Evolutionary conservation across 2,329 filamentous ascomycete genomes (phyloP), one percentile per base, ranked within the genome.

Genomic region (Hypomyces rosellus): DNA sequence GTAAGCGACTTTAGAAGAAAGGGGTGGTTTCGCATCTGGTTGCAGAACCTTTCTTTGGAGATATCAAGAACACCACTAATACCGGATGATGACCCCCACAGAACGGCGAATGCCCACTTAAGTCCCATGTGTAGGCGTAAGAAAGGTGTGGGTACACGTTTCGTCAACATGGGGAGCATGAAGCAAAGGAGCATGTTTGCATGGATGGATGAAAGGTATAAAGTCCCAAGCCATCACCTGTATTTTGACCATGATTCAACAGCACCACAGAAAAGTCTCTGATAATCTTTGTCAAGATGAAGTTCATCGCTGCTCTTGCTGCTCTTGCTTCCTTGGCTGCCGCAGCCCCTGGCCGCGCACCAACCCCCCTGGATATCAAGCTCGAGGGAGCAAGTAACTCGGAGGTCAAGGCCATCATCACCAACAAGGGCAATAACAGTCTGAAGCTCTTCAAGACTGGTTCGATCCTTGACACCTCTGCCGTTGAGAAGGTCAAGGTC

Each of bases 371-470:
- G 45, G 65, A 72, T 18, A 71, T 75, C 53, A 65, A 73, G 59
- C 69, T 79, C 50, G 65, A 74, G 61, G 66, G 73, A 57, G 61
- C 70, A 20, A 73, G 72, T 51, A 80, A 80, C 65, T 73, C 75
- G 14, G 69, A 68, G 48, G 69, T 81, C 56, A 78, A 77, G 66
- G 74, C 76, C 33, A 65, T 67, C 42, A 68, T 81, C 52, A 78
- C 73, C 55, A 81, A 81, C 69, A 76, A 67, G 33, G 77, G 76
- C 41, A 66, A 67, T 40, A 66, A 65, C 42, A 68, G 68, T 50
- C 61, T 81, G 54, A 77, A 78, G 63, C 60, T 81, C 22, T 65
- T 81, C 54, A 79, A 73, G 67, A 70, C 72, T 41, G 77, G 77
- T 34, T 77, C 74, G 46, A 73, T 81, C 55, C 65, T 81, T 45